These are phyloP conservation scores for Protomyces macrosporus DNA, from an alignment of 1,139 yeast species.

Conservation along the genomic window DNA sequence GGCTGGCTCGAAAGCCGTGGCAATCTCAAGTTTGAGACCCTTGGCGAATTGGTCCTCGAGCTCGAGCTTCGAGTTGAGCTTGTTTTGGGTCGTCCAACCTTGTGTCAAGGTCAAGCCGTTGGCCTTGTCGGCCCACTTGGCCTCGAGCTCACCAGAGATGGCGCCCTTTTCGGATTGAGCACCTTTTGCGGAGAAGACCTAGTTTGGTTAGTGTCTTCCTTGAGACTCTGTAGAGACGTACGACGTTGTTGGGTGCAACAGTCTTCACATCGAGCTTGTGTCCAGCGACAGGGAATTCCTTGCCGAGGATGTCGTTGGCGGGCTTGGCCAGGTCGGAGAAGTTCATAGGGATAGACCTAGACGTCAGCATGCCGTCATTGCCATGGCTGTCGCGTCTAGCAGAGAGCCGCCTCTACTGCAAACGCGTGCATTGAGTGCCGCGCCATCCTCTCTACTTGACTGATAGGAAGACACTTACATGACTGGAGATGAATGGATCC, in stretches of 20 bases:
- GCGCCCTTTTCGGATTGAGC: slow-evolving; percentile 73
- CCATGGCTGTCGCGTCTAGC: no score
- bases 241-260: slow-evolving; percentile 90
- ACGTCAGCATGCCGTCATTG: not conserved
- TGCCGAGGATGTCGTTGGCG: slow-evolving; percentile 80
- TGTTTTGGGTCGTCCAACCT: slow-evolving; percentile 96
- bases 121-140: slow-evolving; percentile 88
- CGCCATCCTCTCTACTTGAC: no score
- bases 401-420: no score
- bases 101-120: slow-evolving; percentile 91
- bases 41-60: slow-evolving; percentile 87
- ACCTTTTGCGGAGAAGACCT: slow-evolving; percentile 81
- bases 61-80: slow-evolving; percentile 88
- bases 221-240: slow-evolving; percentile 32
- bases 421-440: no score
- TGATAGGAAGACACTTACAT: no score
- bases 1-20: slow-evolving; percentile 82
- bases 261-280: slow-evolving; percentile 87
- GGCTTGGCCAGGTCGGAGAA: slow-evolving; percentile 70
- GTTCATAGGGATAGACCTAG: slow-evolving; percentile 24
- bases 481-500: no score
- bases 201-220: not conserved
- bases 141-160: slow-evolving; percentile 83
- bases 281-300: slow-evolving; percentile 82
- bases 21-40: slow-evolving; percentile 89